Evolutionary conservation across 257 asterid species (phyloP).

Genomic region (Ajuga chamaepitys): DNA sequence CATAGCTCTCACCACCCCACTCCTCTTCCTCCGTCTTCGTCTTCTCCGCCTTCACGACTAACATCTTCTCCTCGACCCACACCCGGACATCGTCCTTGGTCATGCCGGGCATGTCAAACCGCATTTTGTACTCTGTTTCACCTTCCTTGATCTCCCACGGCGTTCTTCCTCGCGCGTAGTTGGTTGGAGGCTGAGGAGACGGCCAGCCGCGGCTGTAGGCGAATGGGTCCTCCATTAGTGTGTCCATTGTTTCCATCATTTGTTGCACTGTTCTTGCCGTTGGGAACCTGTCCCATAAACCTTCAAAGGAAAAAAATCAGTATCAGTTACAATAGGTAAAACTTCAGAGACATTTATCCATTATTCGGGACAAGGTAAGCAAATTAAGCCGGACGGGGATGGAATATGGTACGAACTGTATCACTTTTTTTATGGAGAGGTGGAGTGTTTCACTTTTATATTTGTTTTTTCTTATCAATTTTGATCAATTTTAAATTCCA

Average conservation of each 20-base stretch:
- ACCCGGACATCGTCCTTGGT: slow-evolving; percentile 57
- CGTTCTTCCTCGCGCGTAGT: slow-evolving; percentile 49
- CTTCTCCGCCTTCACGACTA: slow-evolving; percentile 64
- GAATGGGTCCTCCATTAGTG: slow-evolving; percentile 54
- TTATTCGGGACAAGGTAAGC: too few relatives aligned
- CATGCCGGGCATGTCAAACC: slow-evolving; percentile 87
- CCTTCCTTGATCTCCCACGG: slow-evolving; percentile 81
- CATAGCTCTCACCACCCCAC: slow-evolving; percentile 41
- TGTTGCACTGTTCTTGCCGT: slow-evolving; percentile 71
- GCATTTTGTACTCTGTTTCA: slow-evolving; percentile 49
- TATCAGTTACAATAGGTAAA: too few relatives aligned
- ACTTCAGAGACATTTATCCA: too few relatives aligned
- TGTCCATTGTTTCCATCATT: slow-evolving; percentile 82
- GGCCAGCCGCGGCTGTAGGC: slow-evolving; percentile 27
- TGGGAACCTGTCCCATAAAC: slow-evolving; percentile 70
- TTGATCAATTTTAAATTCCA: too few relatives aligned
- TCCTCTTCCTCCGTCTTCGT: background rate
- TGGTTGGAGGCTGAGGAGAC: slow-evolving; percentile 12
- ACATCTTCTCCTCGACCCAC: slow-evolving; percentile 66
- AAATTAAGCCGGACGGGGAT: too few relatives aligned
- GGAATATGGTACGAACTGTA: too few relatives aligned
- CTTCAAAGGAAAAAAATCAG: too few relatives aligned
- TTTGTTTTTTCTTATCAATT: too few relatives aligned
- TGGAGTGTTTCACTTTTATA: too few relatives aligned
- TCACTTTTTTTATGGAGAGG: too few relatives aligned